Evolutionary conservation across 192 early-diverging fungal species (phyloP), one percentile per base, ranked within the genome.

Genomic region (Podila horticola): DNA sequence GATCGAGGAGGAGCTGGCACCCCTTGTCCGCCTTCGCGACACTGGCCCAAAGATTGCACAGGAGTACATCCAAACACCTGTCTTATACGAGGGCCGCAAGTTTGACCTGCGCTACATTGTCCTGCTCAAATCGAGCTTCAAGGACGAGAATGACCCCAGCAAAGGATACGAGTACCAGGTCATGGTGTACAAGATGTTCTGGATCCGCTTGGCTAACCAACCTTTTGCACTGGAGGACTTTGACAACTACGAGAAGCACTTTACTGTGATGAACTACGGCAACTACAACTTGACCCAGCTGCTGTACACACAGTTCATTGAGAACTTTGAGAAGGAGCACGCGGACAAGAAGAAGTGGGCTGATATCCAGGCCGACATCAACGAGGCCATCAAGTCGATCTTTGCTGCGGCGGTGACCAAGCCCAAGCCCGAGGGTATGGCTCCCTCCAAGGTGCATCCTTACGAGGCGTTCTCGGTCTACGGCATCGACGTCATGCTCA

Each of bases 121-220:
- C 1, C 59, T 86, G 6, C 50, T 87, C 62, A 84, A 84, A 29
- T 50, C 71, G 0, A 69, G 69, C 0, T 71, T 72, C 66, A 81
- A 81, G 77, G 77, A 71, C 7, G 71, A 72, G 31, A 64, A 69
- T 4, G 77, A 81, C 15, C 77, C 77, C 15, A 69, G 66, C 45
- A 66, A 81, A 20, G 77, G 71, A 10, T 83, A 82, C n/a, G 73
- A 74, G 33, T 68, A 72, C 41, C 84, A 84, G 51, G 45, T 76
- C 45, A 75, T 84, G 75, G 75, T 85, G 4, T 84, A 88, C 67
- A 85, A 84, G 63, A 84, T 83, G 83, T 88, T 88, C 68, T 85
- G 84, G 84, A 81, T 85, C 38, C 86, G 86, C 20, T 64, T 88
- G 50, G 84, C 86, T 2, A 86, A 88, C 64, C 83, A 88, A 34